Percentiles rank a stretch among this genome's conserved stretches.
Conservation (phyloP, 1,139 yeast genomes). For the Pichia sp. region DNA sequence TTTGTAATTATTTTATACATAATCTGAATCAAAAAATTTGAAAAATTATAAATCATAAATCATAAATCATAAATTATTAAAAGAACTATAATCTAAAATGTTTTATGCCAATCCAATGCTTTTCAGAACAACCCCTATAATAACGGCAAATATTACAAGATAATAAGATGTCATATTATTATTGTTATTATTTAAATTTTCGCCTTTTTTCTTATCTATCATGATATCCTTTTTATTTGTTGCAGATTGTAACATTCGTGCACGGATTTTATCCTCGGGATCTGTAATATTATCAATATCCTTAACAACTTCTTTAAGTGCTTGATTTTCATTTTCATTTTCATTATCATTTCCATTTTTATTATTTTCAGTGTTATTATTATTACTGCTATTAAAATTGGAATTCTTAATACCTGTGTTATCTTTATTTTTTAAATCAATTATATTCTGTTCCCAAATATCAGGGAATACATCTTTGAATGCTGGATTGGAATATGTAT, state of each 20-base stretch:
- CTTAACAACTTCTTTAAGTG: conserved; percentile 26
- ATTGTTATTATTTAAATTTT: neutral
- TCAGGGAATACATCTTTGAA: conserved; percentile 69
- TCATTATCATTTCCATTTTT: neutral
- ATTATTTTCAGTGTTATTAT: conserved; percentile 10
- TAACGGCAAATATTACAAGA: conserved; percentile 2
- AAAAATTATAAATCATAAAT: neutral
- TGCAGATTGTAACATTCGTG: conserved; percentile 16
- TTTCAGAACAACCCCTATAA: conserved; percentile 1
- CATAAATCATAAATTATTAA: neutral
- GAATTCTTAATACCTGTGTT: too few species aligned
- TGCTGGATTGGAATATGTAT: conserved; percentile 44
- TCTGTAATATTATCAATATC: conserved; percentile 34
- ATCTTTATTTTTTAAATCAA: conserved; percentile 16
- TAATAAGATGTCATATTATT: neutral
- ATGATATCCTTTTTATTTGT: neutral
- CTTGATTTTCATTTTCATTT: neutral
- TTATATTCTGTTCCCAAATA: conserved; percentile 42
- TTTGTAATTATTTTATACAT: too few species aligned
- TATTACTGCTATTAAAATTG: conserved; percentile 1
- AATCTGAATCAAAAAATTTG: too few species aligned
- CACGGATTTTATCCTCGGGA: conserved; percentile 45
- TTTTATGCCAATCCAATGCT: conserved; percentile 1
- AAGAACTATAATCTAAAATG: neutral
- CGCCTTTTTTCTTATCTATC: neutral